A percentile compares a stretch with the other conserved stretches of the same genome.
Conservation (phyloP, 2,329 filamentous ascomycete species). For the Phialemoniopsis sp. region DNA sequence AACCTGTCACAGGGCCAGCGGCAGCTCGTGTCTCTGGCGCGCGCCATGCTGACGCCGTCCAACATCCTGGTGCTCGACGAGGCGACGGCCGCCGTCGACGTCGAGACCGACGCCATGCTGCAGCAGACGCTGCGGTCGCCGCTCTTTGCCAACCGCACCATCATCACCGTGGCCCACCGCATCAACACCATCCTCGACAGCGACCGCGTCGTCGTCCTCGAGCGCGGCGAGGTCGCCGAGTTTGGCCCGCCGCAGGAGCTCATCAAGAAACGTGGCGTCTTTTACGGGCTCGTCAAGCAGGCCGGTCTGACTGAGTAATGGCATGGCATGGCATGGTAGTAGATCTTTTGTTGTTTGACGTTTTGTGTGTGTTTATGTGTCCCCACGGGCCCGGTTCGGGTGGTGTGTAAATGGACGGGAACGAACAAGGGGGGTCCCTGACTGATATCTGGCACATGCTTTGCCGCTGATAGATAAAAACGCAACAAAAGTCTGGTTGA, state of each 20-base stretch:
- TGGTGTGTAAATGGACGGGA: too few species aligned
- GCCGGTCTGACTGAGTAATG: constrained; percentile 64
- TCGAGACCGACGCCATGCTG: constrained; percentile 64
- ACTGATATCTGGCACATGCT: too few species aligned
- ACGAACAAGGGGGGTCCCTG: too few species aligned
- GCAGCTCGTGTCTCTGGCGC: constrained; percentile 88
- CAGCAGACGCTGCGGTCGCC: constrained; percentile 60
- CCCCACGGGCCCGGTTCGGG: too few species aligned
- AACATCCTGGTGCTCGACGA: constrained; percentile 97
- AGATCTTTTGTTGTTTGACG: too few species aligned
- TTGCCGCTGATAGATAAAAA: too few species aligned
- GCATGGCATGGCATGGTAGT: too few species aligned
- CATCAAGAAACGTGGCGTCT: constrained; percentile 71
- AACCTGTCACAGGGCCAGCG: constrained; percentile 95
- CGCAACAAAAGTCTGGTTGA: too few species aligned
- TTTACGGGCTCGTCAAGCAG: constrained; percentile 89
- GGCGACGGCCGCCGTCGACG: constrained; percentile 76
- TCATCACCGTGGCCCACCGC: constrained; percentile 96
- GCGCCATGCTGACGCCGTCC: constrained; percentile 88
- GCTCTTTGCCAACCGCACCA: constrained; percentile 84
- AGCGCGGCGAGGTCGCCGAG: constrained; percentile 84
- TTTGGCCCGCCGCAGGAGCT: constrained; percentile 84
- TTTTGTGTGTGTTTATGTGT: too few species aligned
- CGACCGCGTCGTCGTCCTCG: constrained; percentile 89
- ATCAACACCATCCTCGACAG: constrained; percentile 93